These are phyloP conservation scores for Nicotiana paniculata DNA, from an alignment of 257 asterid genomes.

Conservation along the genomic window DNA sequence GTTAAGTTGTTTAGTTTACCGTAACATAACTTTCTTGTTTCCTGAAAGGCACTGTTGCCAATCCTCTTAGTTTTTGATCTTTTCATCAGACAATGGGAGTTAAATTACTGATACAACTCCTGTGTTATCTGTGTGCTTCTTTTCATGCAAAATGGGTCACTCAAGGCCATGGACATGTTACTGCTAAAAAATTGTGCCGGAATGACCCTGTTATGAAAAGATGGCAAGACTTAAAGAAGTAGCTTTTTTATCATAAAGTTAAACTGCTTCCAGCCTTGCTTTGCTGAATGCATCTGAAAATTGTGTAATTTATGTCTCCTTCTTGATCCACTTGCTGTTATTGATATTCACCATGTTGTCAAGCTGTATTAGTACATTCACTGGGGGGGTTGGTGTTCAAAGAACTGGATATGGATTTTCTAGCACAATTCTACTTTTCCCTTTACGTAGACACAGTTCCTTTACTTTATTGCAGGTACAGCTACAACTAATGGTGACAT, in stretches of 20 bases:
- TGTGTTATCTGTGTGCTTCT: background rate
- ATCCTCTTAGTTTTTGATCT: background rate
- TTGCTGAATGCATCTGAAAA: background rate
- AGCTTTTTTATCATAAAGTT: background rate
- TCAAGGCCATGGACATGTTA: background rate
- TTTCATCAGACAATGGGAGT: background rate
- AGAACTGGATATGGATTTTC: background rate
- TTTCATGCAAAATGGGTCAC: background rate
- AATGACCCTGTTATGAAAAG: background rate
- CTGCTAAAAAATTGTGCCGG: background rate
- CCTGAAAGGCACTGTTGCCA: background rate
- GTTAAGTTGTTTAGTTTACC: background rate
- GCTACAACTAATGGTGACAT: constrained; percentile 28
- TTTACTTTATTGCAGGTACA: constrained; percentile 19
- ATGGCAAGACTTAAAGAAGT: background rate
- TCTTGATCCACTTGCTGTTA: background rate
- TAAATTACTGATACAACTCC: background rate
- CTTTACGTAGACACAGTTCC: background rate
- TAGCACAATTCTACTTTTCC: background rate
- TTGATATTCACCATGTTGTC: background rate
- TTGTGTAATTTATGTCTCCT: background rate
- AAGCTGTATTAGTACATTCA: background rate
- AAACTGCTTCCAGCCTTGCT: background rate
- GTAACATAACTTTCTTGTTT: background rate
- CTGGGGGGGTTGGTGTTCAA: background rate